Base-by-base conservation (phyloP, 2,329 filamentous ascomycete genomes). In the Scopulariopsis brevicaulis region DNA sequence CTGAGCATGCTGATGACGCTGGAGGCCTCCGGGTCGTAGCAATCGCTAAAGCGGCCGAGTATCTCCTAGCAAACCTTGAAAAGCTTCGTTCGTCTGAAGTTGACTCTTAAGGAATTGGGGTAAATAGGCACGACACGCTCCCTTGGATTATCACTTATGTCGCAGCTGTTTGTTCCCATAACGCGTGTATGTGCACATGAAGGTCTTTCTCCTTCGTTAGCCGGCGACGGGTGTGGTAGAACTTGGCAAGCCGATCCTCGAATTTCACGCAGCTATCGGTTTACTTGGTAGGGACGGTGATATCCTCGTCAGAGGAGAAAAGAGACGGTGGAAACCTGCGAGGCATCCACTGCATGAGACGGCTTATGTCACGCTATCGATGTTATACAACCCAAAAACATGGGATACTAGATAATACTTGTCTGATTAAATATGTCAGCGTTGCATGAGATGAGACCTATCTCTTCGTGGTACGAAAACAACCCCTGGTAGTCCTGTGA, bases 311-410 rank as follows among this genome's bases (percentile, higher is more conserved):
- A 20, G 68, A 67, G 14, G 73, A 69, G 53, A 79, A 72, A 58
- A 81, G 69, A 0, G 71, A 71, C 1, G 72, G 69, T 77, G 77
- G 80, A 3, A 74, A 70, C 5, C 69, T 68, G 43, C 71, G 69
- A 35, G 80, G 64, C 10, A 77, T 72, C 24, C 67, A 67, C 55
- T 76, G 74, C 35, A 78, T 69, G 18, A 77, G 65, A 1, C 66
- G 69, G 24, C 74, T 73, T 3, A 77, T 75, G 57, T 78, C 73
- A 3, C 69, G 69, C 67, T 72, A 80, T 37, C 75, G 70, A 60
- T 71, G 71, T 64, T 78, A 73, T 3, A 71, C 69, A 28, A 74
- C 71, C 64, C 78, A 77, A 37, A 73, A 32, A 32, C 28, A 32
- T n/a, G n/a, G n/a, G n/a, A n/a, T n/a, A n/a, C n/a, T n/a, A n/a